These are phyloP conservation scores for Limonium bicolor DNA, from an alignment of 148 eudicot species.

Conservation along the genomic window DNA sequence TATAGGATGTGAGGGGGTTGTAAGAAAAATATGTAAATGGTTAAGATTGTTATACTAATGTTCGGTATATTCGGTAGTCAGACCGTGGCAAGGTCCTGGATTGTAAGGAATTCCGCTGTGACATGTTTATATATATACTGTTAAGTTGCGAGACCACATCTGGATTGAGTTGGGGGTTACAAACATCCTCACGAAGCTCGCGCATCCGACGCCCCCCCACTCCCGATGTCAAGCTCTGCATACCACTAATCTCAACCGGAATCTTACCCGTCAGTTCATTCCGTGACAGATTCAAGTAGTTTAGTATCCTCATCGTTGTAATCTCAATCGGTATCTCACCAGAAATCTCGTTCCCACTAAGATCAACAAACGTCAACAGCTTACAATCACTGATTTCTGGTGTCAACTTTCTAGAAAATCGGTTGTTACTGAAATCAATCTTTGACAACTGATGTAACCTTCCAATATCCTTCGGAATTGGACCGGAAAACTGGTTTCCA, in stretches of 20 bases:
- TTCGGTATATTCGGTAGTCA: too few species aligned
- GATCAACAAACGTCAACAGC: slow-evolving; percentile 35
- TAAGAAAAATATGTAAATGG: too few species aligned
- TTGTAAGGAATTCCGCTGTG: too few species aligned
- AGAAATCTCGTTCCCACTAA: slow-evolving; percentile 33
- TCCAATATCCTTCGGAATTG: slow-evolving; percentile 32
- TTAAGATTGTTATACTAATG: too few species aligned
- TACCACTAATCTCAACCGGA: slow-evolving; percentile 24
- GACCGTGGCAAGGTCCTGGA: too few species aligned
- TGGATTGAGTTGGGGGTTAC: too few species aligned
- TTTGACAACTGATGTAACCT: slow-evolving; percentile 37
- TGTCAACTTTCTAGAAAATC: slow-evolving; percentile 20
- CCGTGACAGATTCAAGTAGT: slow-evolving; percentile 40
- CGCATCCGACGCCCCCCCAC: too few species aligned
- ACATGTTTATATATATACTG: too few species aligned
- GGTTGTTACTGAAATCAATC: slow-evolving; percentile 38
- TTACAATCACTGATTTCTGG: slow-evolving; percentile 36
- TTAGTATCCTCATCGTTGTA: slow-evolving; percentile 26
- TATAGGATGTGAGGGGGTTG: too few species aligned
- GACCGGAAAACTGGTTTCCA: slow-evolving; percentile 35
- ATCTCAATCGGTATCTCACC: slow-evolving; percentile 38
- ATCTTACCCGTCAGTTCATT: slow-evolving; percentile 30
- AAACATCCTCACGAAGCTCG: too few species aligned
- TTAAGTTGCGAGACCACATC: too few species aligned
- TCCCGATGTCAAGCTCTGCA: slow-evolving; percentile 59